Conservation (phyloP, 202 grass and related monocot species). For the Setaria italica region DNA sequence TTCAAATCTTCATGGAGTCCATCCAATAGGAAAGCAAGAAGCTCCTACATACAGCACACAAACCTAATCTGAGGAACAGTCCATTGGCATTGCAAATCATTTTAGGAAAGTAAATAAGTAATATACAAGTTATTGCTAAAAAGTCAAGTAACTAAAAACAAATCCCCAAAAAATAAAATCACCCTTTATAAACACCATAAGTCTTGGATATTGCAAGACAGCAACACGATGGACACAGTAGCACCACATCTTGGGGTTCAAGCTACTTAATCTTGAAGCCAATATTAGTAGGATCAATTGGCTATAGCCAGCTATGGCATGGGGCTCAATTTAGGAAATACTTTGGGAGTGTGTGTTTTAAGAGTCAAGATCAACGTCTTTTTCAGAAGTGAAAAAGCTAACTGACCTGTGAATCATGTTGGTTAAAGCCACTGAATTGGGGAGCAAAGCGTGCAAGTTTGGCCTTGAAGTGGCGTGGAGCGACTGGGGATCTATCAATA, state of each 20-base stretch:
- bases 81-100: background rate
- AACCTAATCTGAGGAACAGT: constrained; percentile 3
- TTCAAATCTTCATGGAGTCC: constrained; percentile 99
- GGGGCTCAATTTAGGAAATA: background rate
- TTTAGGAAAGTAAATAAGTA: constrained; percentile 32
- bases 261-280: constrained; percentile 10
- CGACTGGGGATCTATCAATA: constrained; percentile 70
- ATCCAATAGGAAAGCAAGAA: constrained; percentile 98
- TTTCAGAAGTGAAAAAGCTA: constrained; percentile 28
- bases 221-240: constrained; percentile 10
- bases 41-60: constrained; percentile 64
- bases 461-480: constrained; percentile 77
- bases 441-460: constrained; percentile 83
- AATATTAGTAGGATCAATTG: constrained; percentile 28
- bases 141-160: background rate
- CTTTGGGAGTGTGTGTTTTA: background rate
- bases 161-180: constrained; percentile 19
- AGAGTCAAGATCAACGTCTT: background rate
- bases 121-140: constrained; percentile 22
- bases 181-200: constrained; percentile 12
- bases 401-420: constrained; percentile 98
- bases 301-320: constrained; percentile 22
- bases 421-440: constrained; percentile 93
- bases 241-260: background rate
- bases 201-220: background rate